These are phyloP conservation scores for Wickerhamomyces rabaulensis DNA, from an alignment of 805 yeast species.

Conservation along the genomic window DNA sequence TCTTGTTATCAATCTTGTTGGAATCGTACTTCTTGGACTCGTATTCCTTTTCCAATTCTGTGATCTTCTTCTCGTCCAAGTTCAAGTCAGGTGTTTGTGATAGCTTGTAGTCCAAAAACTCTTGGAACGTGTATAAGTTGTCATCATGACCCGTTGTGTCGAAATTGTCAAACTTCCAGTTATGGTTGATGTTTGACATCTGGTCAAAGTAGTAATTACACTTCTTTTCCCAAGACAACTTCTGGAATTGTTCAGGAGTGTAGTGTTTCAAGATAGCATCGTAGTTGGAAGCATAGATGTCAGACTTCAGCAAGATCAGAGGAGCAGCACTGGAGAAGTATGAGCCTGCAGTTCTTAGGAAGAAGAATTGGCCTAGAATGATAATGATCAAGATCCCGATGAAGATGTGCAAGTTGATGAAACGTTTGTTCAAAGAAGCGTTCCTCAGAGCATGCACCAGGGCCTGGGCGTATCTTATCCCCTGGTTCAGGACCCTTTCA, in stretches of 20 bases:
- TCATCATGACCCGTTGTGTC: conserved; percentile 18
- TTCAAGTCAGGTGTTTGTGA: conserved; percentile 4
- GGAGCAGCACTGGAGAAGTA: background rate
- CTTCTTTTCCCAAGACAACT: conserved; percentile 8
- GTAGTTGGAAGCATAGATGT: conserved; percentile 15
- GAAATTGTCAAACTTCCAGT: conserved; percentile 19
- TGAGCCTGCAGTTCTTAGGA: background rate
- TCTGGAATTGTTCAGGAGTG: conserved; percentile 2
- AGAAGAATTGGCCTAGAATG: conserved; percentile 11
- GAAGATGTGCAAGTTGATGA: conserved; percentile 16
- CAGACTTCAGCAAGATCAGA: conserved; percentile 13
- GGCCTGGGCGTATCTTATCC: conserved; percentile 8
- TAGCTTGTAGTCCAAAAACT: conserved; percentile 8
- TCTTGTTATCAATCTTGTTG: conserved; percentile 12
- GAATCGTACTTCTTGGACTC: conserved; percentile 4
- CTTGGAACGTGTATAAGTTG: conserved; percentile 12
- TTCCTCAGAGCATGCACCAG: background rate
- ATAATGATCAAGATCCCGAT: conserved; percentile 9
- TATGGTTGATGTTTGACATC: conserved; percentile 3
- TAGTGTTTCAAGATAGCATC: conserved; percentile 6
- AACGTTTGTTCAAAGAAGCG: conserved; percentile 15
- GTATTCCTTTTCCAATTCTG: conserved; percentile 12
- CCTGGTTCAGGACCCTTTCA: background rate
- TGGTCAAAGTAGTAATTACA: conserved; percentile 16
- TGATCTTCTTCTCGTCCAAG: conserved; percentile 3